These are phyloP conservation scores for Fusarium nisikadoi DNA, from an alignment of 2,329 filamentous ascomycete genomes.

Conservation along the genomic window DNA sequence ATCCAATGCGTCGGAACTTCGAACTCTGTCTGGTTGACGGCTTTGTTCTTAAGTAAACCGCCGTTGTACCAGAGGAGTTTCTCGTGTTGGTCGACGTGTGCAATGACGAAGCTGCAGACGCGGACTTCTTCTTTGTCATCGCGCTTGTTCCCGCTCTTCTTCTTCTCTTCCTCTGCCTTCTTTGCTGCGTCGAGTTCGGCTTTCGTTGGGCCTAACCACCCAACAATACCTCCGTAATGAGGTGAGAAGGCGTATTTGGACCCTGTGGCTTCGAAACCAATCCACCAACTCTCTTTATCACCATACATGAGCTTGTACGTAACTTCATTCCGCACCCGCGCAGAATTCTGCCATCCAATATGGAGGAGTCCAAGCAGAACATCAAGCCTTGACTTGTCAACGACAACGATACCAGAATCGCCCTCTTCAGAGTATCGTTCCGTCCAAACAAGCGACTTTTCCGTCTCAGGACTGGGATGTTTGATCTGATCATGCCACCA, in stretches of 20 bases:
- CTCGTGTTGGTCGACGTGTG: slow-evolving; percentile 53
- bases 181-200: neutral
- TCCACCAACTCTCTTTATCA: slow-evolving; percentile 60
- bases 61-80: slow-evolving; percentile 57
- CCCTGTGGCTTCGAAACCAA: slow-evolving; percentile 55
- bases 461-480: slow-evolving; percentile 48
- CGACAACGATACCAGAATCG: slow-evolving; percentile 55
- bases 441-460: slow-evolving; percentile 52
- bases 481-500: slow-evolving; percentile 54
- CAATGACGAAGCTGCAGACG: slow-evolving; percentile 56
- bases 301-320: slow-evolving; percentile 56
- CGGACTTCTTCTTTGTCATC: slow-evolving; percentile 17
- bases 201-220: slow-evolving; percentile 42
- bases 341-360: slow-evolving; percentile 57
- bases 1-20: slow-evolving; percentile 54
- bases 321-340: slow-evolving; percentile 51
- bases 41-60: slow-evolving; percentile 55
- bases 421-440: slow-evolving; percentile 55
- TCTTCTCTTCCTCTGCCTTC: neutral
- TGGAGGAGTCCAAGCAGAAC: slow-evolving; percentile 55
- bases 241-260: slow-evolving; percentile 53
- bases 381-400: slow-evolving; percentile 53
- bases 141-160: neutral
- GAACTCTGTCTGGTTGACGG: slow-evolving; percentile 45
- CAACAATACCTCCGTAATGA: slow-evolving; percentile 55